Conservation (phyloP, 495 filamentous ascomycete species). For the Neurospora intermedia region DNA sequence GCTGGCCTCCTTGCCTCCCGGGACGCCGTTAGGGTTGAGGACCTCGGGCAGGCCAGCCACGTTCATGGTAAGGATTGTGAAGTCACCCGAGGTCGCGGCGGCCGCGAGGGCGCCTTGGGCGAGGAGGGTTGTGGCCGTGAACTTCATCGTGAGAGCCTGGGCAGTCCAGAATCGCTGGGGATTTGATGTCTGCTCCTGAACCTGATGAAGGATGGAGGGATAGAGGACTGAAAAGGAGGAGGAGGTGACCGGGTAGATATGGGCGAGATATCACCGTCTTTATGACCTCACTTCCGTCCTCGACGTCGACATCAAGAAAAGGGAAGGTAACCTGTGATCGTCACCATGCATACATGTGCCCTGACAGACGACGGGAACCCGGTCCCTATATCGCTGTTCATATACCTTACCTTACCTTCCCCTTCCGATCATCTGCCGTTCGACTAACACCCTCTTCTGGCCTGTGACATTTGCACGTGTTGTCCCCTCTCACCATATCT, state of each 20-base stretch:
- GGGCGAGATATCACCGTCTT: neutral
- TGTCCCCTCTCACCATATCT: neutral
- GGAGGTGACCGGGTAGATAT: no score
- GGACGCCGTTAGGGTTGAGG: conserved; percentile 41
- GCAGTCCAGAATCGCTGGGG: neutral
- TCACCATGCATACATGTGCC: neutral
- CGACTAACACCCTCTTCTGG: neutral
- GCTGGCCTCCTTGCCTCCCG: conserved; percentile 44
- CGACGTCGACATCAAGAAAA: neutral
- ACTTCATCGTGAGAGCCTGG: neutral
- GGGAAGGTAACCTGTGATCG: neutral
- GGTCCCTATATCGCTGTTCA: neutral
- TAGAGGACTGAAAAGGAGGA: neutral
- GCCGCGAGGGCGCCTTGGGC: neutral
- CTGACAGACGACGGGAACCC: neutral
- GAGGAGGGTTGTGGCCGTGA: neutral
- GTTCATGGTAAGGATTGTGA: conserved; percentile 48
- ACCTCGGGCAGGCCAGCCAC: conserved; percentile 48
- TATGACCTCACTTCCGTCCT: neutral
- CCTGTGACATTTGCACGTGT: neutral
- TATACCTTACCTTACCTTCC: neutral
- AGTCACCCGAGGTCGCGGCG: conserved; percentile 15
- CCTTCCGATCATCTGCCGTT: neutral
- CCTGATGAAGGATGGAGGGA: neutral
- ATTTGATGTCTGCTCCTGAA: neutral